Evolutionary conservation across 164 flowering plant species (phyloP), one percentile per base, ranked within the genome.

Genomic region (Umbellularia californica): DNA sequence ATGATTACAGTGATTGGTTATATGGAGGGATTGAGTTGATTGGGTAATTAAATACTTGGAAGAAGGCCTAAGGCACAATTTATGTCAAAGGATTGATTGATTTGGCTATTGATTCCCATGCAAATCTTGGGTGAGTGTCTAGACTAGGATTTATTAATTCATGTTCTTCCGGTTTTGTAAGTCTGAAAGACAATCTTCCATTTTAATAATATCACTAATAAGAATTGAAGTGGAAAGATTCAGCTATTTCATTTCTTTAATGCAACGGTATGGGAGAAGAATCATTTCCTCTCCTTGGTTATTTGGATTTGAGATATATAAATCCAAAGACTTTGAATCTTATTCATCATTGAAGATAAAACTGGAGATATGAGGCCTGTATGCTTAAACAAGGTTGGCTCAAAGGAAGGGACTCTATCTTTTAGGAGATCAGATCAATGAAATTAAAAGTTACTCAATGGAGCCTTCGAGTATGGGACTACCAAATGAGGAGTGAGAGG

Each of bases 111-210:
- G 19, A 27, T 27, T 30, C 69, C 69, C 69, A 67, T 67, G 28
- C 12, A 67, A 27, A 67, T 15, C 41, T 25, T 67, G 69, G 47
- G 41, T 27, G 69, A 67, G 24, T 13, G 69, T 25, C 30, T 30
- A 67, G 50, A 19, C 17, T 67, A 67, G 69, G 69, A 67, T 30
- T 30, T 64, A 64, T 64, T 64, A 23, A 64, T 64, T 64, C 67
- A 64, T n/a, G 30, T 64, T 23, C 67, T 22, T 64, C 25, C 25
- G 25, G 15, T 64, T 64, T 3, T 65, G 60, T 55, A 55, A 19
- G 60, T 55, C 19, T 17, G 60, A 55, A 20, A 15, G n/a, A 55
- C 60, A 14, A 3, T 55, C n/a, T 67, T 67, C 30, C 47, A 67
- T 67, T 67, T 30, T 30, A 15, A 67, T 27, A 30, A 3, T 30